Evolutionary conservation across 371 early-diverging fungal species (phyloP).

Genomic region (Syncephalastrum monosporum): DNA sequence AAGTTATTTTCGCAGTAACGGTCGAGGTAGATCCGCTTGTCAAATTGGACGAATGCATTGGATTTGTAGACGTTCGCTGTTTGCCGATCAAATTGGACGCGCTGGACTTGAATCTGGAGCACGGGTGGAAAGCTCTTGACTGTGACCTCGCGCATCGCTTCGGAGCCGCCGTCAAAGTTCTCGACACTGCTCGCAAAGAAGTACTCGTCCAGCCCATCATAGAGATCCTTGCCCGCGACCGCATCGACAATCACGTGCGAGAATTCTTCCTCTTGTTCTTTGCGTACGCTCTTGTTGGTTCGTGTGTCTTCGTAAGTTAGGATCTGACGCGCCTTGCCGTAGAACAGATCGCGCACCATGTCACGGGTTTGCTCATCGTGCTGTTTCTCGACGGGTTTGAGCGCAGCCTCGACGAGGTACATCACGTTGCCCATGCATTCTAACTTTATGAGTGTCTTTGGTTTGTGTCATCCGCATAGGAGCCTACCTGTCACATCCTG

Average conservation of each 20-base stretch:
- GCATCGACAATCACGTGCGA: conserved; percentile 66
- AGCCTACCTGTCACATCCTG: conserved; percentile 61
- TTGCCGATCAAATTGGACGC: conserved; percentile 67
- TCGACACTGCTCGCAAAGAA: conserved; percentile 54
- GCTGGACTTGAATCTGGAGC: conserved; percentile 64
- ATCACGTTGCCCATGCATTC: conserved; percentile 77
- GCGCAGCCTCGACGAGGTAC: conserved; percentile 59
- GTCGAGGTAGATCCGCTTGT: conserved; percentile 56
- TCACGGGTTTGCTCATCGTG: conserved; percentile 40
- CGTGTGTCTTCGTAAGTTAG: conserved; percentile 48
- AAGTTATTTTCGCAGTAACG: conserved; percentile 50
- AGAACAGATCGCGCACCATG: conserved; percentile 56
- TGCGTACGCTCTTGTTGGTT: conserved; percentile 33
- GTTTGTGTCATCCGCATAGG: not conserved
- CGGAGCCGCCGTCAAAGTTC: conserved; percentile 49
- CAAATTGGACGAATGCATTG: conserved; percentile 60
- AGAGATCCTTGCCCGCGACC: conserved; percentile 53
- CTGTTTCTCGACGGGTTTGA: conserved; percentile 34
- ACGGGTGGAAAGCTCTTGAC: conserved; percentile 60
- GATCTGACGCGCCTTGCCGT: conserved; percentile 63
- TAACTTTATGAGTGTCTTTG: conserved; percentile 7
- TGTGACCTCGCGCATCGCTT: conserved; percentile 54
- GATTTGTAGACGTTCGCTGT: conserved; percentile 62
- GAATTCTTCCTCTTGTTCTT: conserved; percentile 62
- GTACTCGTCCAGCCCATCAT: conserved; percentile 63